Conservation (phyloP, 176 grass and related monocot genomes). For the maize (Zea mays) region DNA sequence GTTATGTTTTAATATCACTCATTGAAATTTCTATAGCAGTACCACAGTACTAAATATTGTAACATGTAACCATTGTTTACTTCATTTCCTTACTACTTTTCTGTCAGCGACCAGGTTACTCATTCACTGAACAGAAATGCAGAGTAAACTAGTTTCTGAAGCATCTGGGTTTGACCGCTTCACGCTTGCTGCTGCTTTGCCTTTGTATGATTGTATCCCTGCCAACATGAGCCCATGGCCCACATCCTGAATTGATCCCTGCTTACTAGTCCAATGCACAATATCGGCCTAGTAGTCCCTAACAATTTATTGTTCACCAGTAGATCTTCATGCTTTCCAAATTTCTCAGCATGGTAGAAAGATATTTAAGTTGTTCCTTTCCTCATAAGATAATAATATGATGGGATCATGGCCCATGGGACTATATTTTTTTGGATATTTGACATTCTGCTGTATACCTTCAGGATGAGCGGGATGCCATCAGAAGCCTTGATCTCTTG, state of each 20-base stretch:
- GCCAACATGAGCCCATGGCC: background rate
- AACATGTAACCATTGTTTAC: slow-evolving; percentile 8
- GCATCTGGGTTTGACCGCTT: background rate
- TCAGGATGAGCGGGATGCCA: slow-evolving; percentile 80
- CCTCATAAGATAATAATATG: slow-evolving; percentile 17
- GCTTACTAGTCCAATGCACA: background rate
- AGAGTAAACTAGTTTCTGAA: background rate
- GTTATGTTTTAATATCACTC: background rate
- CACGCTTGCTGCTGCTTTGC: background rate
- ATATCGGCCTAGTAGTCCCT: background rate
- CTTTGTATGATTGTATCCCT: slow-evolving; percentile 1
- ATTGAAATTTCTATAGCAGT: slow-evolving; percentile 9
- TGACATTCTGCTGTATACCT: slow-evolving; percentile 31
- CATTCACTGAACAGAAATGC: background rate
- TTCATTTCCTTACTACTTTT: background rate
- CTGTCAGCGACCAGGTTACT: background rate
- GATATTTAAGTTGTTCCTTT: slow-evolving; percentile 25
- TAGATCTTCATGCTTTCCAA: slow-evolving; percentile 9
- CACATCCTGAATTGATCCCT: background rate
- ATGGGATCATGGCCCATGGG: background rate
- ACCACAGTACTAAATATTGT: background rate
- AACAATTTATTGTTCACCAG: background rate
- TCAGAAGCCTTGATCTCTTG: slow-evolving; percentile 94
- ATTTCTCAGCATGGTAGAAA: slow-evolving; percentile 9
- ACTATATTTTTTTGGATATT: slow-evolving; percentile 21